A percentile compares a stretch with the other conserved stretches of the same genome.
These are phyloP conservation scores for Sphaerulina populicola DNA, from an alignment of 2,329 filamentous ascomycete genomes.

Conservation along the genomic window DNA sequence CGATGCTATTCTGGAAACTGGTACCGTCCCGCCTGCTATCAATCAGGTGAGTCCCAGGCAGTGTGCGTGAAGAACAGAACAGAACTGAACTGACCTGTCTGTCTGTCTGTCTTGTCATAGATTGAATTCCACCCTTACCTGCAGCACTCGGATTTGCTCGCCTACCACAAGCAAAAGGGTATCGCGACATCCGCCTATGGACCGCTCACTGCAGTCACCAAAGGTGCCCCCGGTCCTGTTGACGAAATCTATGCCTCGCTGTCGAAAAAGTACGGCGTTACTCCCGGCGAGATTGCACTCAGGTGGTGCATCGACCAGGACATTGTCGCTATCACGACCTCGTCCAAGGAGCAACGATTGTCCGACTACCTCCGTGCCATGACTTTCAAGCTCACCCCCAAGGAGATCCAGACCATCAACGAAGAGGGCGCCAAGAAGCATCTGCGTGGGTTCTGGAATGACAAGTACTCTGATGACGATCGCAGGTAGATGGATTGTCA, in stretches of 20 bases:
- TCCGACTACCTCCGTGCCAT: conserved; percentile 49
- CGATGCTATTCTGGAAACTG: conserved; percentile 45
- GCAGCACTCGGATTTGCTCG: conserved; percentile 51
- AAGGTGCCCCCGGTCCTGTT: conserved; percentile 48
- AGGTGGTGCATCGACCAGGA: conserved; percentile 56
- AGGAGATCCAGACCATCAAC: conserved; percentile 49
- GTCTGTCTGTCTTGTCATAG: not conserved
- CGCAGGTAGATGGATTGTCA: conserved; percentile 17
- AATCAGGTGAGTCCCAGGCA: conserved; percentile 44
- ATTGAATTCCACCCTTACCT: conserved; percentile 63
- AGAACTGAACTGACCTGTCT: too few species aligned
- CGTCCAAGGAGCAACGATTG: conserved; percentile 51
- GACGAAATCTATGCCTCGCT: conserved; percentile 46
- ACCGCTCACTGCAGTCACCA: conserved; percentile 45
- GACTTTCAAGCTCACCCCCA: conserved; percentile 52
- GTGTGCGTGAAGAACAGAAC: too few species aligned
- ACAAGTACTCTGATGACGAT: conserved; percentile 43
- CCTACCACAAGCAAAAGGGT: conserved; percentile 44
- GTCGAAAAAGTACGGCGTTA: conserved; percentile 55
- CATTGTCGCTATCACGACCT: conserved; percentile 52
- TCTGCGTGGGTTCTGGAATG: conserved; percentile 46
- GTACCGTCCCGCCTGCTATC: conserved; percentile 50
- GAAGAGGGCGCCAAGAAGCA: conserved; percentile 44
- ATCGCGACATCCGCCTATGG: conserved; percentile 44
- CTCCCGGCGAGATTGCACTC: conserved; percentile 48